Conservation (phyloP, 768 basidiomycete species). For the Amanita subjunquillea region DNA sequence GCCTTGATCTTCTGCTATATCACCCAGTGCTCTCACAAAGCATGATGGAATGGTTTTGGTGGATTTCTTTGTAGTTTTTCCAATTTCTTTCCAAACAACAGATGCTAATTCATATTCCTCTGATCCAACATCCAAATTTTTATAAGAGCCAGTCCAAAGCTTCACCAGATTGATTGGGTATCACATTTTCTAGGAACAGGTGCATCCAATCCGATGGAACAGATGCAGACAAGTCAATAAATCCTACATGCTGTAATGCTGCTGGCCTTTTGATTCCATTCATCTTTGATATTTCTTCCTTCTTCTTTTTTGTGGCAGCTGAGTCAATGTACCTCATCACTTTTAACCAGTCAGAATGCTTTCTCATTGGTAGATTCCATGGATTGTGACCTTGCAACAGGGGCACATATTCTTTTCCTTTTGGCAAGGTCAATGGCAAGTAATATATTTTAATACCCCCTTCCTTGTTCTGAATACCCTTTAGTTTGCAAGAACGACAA, state of each 20-base stretch:
- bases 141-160: constrained; percentile 27
- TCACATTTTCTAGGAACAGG: constrained; percentile 27
- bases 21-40: constrained; percentile 18
- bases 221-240: constrained; percentile 10
- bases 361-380: too few species aligned
- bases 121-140: constrained; percentile 14
- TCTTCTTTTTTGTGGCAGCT: too few species aligned
- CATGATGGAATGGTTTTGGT: constrained; percentile 17
- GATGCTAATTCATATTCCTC: constrained; percentile 13
- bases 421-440: too few species aligned
- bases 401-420: too few species aligned
- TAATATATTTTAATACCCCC: too few species aligned
- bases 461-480: too few species aligned
- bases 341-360: too few species aligned
- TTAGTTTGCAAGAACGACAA: too few species aligned
- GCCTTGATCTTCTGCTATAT: constrained; percentile 13
- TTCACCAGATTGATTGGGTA: constrained; percentile 23
- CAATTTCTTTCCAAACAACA: constrained; percentile 21
- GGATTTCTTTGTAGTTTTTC: constrained; percentile 15
- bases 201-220: constrained; percentile 37
- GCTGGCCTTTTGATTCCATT: too few species aligned
- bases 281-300: too few species aligned
- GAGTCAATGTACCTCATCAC: too few species aligned
- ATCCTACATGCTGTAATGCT: background rate
- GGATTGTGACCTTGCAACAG: too few species aligned